These are phyloP conservation scores for Lactifluus volemus DNA, from an alignment of 768 basidiomycete genomes.

Conservation along the genomic window DNA sequence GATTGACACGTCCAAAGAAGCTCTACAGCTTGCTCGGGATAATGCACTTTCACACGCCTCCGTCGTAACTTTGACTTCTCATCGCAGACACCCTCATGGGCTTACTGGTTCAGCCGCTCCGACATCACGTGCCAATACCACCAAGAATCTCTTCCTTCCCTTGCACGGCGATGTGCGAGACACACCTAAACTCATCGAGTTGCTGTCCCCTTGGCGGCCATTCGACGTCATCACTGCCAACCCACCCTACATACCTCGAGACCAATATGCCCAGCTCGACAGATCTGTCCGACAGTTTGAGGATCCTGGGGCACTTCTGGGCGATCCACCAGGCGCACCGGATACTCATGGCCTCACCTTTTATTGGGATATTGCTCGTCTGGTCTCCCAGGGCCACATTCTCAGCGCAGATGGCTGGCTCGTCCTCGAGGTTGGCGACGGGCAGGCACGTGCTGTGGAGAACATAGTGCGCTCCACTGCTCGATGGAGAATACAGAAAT, in stretches of 20 bases:
- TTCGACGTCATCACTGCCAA: conserved; percentile 80
- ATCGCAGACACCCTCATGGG: not conserved
- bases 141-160: conserved; percentile 23
- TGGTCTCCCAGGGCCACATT: conserved; percentile 45
- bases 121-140: not conserved
- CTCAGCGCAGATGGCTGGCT: conserved; percentile 48
- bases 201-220: conserved; percentile 28
- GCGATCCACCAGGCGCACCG: conserved; percentile 39
- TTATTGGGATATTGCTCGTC: conserved; percentile 61
- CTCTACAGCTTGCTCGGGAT: conserved; percentile 40
- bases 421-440: conserved; percentile 73
- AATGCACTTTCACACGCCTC: conserved; percentile 30
- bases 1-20: conserved; percentile 60
- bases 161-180: conserved; percentile 38
- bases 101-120: not conserved
- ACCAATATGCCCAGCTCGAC: conserved; percentile 55
- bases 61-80: not conserved
- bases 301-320: conserved; percentile 72
- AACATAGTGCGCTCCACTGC: conserved; percentile 45
- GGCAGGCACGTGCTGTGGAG: conserved; percentile 58
- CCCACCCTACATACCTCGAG: conserved; percentile 74
- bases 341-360: conserved; percentile 47
- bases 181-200: conserved; percentile 15
- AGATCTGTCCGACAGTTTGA: conserved; percentile 70
- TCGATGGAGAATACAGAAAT: conserved; percentile 45